phyloP scores from a whole-genome alignment of 2,329 filamentous ascomycete species.

The Daldinia sp. region DNA sequence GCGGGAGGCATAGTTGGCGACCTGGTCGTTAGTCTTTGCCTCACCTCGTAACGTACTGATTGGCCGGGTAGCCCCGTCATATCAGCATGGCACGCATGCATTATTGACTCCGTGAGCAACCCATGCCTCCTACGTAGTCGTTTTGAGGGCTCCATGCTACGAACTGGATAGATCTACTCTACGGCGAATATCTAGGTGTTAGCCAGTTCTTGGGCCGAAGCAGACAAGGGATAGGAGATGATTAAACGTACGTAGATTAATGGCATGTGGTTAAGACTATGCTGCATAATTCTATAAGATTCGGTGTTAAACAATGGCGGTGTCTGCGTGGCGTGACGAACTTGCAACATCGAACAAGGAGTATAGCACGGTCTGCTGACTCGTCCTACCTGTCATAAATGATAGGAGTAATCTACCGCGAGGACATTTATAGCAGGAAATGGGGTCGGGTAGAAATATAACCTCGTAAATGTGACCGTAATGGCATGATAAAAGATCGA shows the following conservation, averaged over 20 bases:
- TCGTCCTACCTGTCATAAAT: not conserved
- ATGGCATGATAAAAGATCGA: not conserved
- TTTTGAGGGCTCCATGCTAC: not conserved
- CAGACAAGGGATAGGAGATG: not conserved
- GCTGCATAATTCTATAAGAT: not conserved
- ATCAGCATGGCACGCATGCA: not conserved
- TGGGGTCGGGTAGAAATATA: not conserved
- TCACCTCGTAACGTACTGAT: not conserved
- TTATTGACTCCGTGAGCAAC: not conserved
- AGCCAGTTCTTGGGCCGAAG: not conserved
- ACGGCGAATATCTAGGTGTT: not conserved
- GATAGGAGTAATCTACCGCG: not conserved
- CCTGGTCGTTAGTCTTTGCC: not conserved
- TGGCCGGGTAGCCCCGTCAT: not conserved
- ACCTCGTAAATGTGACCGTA: not conserved
- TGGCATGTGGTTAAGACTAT: not conserved
- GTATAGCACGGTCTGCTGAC: not conserved
- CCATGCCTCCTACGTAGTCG: not conserved
- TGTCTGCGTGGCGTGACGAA: constrained; percentile 2
- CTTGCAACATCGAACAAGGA: constrained; percentile 1
- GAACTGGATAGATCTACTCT: not conserved
- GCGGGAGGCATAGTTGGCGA: not conserved
- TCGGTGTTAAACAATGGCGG: not conserved
- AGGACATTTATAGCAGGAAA: not conserved
- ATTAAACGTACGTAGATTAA: not conserved